Conservation (phyloP, 495 filamentous ascomycete genomes). For the Staphylotrichum tortipilum region DNA sequence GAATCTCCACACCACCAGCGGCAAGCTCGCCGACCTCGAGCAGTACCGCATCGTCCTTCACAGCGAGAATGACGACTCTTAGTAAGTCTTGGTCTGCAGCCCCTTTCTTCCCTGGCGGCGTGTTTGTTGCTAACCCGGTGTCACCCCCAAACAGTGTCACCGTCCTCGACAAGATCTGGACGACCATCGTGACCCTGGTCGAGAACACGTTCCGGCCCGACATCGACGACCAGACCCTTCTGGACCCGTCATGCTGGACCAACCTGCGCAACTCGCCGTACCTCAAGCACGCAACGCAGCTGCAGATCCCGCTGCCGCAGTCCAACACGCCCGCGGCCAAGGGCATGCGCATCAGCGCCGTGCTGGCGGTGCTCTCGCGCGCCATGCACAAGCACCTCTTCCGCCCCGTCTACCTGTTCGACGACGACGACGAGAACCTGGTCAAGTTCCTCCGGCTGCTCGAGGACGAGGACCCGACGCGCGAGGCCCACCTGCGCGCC, state of each 20-base stretch:
- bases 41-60: constrained; percentile 23
- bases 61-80: constrained; percentile 23
- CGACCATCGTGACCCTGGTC: constrained; percentile 28
- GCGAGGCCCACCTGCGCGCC: constrained; percentile 26
- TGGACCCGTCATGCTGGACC: constrained; percentile 30
- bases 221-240: constrained; percentile 25
- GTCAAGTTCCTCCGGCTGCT: constrained; percentile 26
- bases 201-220: constrained; percentile 28
- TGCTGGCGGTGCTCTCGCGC: constrained; percentile 29
- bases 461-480: constrained; percentile 27
- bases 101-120: neutral
- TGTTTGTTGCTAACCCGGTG: neutral
- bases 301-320: constrained; percentile 27
- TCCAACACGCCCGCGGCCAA: constrained; percentile 30
- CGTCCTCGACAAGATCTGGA: constrained; percentile 34
- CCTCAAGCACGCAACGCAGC: constrained; percentile 30
- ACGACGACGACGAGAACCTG: constrained; percentile 26
- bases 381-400: constrained; percentile 29
- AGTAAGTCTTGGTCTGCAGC: constrained; percentile 13
- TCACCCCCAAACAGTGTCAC: constrained; percentile 12
- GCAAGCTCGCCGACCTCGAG: constrained; percentile 21
- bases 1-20: constrained; percentile 14
- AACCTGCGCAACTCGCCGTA: constrained; percentile 31
- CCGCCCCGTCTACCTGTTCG: constrained; percentile 29
- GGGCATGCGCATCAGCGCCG: constrained; percentile 32